A percentile compares a stretch with the other conserved stretches of the same genome.
Conservation (phyloP, 108 stramenopile genomes). For the Pinguiococcus pyrenoidosus region DNA sequence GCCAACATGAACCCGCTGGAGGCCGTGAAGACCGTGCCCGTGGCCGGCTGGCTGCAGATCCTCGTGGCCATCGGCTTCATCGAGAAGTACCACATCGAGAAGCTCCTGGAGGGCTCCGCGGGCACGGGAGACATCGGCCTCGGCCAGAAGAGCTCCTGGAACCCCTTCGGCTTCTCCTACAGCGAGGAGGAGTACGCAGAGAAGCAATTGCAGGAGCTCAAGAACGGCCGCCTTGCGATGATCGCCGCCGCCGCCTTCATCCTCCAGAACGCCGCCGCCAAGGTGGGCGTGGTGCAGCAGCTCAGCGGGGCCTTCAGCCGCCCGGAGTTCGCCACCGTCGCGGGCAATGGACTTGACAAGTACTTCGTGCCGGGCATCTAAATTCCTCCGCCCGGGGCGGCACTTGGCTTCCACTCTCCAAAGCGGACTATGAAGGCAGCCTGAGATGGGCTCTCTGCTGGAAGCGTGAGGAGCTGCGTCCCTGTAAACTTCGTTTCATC, state of each 20-base stretch:
- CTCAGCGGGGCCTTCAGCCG: slow-evolving; percentile 58
- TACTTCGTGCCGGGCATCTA: slow-evolving; percentile 88
- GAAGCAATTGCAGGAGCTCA: slow-evolving; percentile 73
- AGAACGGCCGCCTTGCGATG: slow-evolving; percentile 97
- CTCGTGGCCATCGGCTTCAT: slow-evolving; percentile 59
- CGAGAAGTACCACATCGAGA: slow-evolving; percentile 65
- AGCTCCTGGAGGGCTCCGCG: slow-evolving; percentile 61
- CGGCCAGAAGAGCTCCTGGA: slow-evolving; percentile 73
- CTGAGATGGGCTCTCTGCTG: too few species aligned
- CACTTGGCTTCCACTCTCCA: too few species aligned
- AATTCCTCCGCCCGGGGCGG: too few species aligned
- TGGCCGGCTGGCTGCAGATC: slow-evolving; percentile 67
- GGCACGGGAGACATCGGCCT: slow-evolving; percentile 69
- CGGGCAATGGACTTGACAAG: slow-evolving; percentile 36
- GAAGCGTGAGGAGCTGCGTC: too few species aligned
- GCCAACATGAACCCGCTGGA: slow-evolving; percentile 76
- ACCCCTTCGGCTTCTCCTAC: slow-evolving; percentile 89
- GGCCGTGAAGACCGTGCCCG: slow-evolving; percentile 63
- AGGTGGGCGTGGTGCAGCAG: slow-evolving; percentile 60
- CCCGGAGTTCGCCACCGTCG: slow-evolving; percentile 62
- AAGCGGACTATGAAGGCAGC: too few species aligned
- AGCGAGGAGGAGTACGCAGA: slow-evolving; percentile 66
- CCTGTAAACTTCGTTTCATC: too few species aligned
- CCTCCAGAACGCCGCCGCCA: slow-evolving; percentile 61
- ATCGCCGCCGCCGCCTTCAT: slow-evolving; percentile 72